These are phyloP conservation scores for Zygoascus hellenicus DNA, from an alignment of 1,139 yeast species.

Conservation along the genomic window DNA sequence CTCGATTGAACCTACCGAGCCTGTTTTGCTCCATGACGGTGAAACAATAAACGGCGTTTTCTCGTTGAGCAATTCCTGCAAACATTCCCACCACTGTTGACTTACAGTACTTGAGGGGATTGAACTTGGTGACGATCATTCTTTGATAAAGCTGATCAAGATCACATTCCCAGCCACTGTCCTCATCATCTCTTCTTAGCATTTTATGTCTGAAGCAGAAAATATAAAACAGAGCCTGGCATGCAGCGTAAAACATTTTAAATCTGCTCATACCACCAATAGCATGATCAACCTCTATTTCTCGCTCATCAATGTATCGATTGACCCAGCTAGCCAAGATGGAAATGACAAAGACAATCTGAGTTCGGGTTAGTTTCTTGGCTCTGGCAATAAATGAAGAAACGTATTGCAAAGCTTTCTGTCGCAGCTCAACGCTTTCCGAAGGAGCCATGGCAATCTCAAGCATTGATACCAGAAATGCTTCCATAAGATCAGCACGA, in stretches of 20 bases:
- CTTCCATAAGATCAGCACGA: constrained; percentile 77
- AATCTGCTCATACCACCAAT: constrained; percentile 47
- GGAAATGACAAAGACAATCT: constrained; percentile 70
- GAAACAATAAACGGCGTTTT: constrained; percentile 88
- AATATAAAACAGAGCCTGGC: constrained; percentile 84
- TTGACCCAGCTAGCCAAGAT: constrained; percentile 80
- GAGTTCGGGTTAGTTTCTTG: constrained; percentile 59
- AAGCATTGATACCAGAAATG: constrained; percentile 72
- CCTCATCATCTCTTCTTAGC: constrained; percentile 40
- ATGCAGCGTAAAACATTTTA: constrained; percentile 84
- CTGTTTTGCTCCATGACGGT: constrained; percentile 89
- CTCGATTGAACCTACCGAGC: constrained; percentile 44
- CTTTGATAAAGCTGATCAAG: constrained; percentile 84
- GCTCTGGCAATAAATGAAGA: constrained; percentile 92
- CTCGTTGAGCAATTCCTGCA: constrained; percentile 86
- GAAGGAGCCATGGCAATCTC: constrained; percentile 71
- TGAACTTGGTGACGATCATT: constrained; percentile 78
- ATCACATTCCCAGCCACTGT: constrained; percentile 67
- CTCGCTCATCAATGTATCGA: constrained; percentile 75
- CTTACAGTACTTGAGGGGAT: constrained; percentile 89
- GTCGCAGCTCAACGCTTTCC: constrained; percentile 66
- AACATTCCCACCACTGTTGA: constrained; percentile 90
- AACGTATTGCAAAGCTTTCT: constrained; percentile 86
- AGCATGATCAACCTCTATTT: constrained; percentile 63
- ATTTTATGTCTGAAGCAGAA: constrained; percentile 79